Conservation (phyloP, 2,329 filamentous ascomycete species). For the Aspergillus versicolor region DNA sequence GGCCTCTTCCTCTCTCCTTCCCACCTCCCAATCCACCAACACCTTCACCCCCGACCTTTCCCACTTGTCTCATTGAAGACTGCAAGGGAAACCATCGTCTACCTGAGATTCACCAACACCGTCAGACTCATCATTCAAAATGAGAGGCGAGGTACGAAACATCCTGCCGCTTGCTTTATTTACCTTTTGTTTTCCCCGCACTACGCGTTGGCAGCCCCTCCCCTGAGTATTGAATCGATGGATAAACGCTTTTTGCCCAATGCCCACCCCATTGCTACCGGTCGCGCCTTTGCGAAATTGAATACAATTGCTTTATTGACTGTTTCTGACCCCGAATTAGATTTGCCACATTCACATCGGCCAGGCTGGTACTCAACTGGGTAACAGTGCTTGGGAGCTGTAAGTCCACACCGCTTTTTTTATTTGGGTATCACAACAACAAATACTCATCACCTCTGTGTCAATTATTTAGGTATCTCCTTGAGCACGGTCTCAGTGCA, state of each 20-base stretch:
- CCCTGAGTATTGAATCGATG: slow-evolving; percentile 14
- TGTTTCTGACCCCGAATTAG: slow-evolving; percentile 34
- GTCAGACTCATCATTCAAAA: slow-evolving; percentile 20
- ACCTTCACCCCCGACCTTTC: not conserved
- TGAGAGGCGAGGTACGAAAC: slow-evolving; percentile 38
- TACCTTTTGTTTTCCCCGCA: slow-evolving; percentile 20
- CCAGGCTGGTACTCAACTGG: slow-evolving; percentile 67
- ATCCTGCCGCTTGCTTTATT: slow-evolving; percentile 15
- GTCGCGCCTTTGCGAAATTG: not conserved
- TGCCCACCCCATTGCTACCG: not conserved
- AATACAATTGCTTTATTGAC: slow-evolving; percentile 12
- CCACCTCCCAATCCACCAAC: slow-evolving; percentile 1
- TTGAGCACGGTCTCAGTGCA: slow-evolving; percentile 63
- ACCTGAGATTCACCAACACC: not conserved
- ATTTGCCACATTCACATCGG: slow-evolving; percentile 68
- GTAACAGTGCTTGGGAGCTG: slow-evolving; percentile 70
- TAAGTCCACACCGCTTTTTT: slow-evolving; percentile 47
- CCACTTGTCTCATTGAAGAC: not conserved
- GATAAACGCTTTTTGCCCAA: slow-evolving; percentile 1
- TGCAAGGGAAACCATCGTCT: not conserved
- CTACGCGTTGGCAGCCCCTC: slow-evolving; percentile 18
- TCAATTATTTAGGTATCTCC: slow-evolving; percentile 54
- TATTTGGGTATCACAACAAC: not conserved
- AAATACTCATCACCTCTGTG: not conserved
- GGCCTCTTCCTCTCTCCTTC: not conserved